phyloP scores from a whole-genome alignment of 202 grass and related monocot species.

The Carex arenaria region DNA sequence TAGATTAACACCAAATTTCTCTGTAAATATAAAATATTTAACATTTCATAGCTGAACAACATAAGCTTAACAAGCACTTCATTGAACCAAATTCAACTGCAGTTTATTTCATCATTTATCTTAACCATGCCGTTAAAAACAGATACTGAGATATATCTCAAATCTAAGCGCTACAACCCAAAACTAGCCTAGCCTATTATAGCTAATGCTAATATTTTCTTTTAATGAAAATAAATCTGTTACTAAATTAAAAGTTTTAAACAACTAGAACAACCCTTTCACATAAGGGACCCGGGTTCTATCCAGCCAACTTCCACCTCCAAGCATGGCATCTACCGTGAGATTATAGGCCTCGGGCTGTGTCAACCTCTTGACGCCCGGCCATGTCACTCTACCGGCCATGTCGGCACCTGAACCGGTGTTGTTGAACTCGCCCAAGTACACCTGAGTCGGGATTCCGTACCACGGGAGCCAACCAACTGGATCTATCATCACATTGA shows the following conservation, averaged over 20 bases:
- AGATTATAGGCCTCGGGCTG: not conserved
- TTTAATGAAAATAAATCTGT: not conserved
- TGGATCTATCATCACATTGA: conserved; percentile 8
- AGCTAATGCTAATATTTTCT: not conserved
- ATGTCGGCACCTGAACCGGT: conserved; percentile 6
- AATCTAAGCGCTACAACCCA: not conserved
- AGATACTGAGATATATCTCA: not conserved
- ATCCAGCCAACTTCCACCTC: conserved; percentile 4
- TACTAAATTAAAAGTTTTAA: not conserved
- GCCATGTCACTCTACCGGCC: not conserved
- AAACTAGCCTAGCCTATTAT: not conserved
- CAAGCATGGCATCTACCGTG: not conserved
- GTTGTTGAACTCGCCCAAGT: conserved; percentile 17
- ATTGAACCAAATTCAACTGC: not conserved
- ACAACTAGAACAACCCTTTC: conserved; percentile 1
- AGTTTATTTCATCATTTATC: not conserved
- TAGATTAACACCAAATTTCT: not conserved
- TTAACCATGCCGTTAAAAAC: not conserved
- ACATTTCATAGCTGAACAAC: not conserved
- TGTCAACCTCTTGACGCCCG: not conserved
- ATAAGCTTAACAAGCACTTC: no score
- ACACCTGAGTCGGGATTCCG: not conserved
- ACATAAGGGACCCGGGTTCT: not conserved
- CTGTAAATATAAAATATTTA: not conserved
- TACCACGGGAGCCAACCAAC: not conserved